A percentile compares a stretch with the other conserved stretches of the same genome.
Conservation (phyloP, 805 yeast genomes). For the Suhomyces sp. region DNA sequence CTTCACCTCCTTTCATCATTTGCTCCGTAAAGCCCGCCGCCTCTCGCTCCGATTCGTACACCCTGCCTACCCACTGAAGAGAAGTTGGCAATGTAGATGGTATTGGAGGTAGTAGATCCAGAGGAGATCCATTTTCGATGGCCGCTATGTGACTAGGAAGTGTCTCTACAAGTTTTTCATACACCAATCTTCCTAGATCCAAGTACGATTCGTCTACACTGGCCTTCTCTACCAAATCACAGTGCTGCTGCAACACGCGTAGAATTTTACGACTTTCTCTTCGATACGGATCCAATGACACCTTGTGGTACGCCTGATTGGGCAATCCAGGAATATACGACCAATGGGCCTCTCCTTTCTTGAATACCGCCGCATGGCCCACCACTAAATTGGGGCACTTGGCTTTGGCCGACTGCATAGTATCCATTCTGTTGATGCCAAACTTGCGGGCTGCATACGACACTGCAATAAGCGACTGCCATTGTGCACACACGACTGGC, state of each 20-base stretch:
- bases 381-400: constrained; percentile 75
- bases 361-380: constrained; percentile 93
- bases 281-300: constrained; percentile 86
- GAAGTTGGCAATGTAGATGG: constrained; percentile 34
- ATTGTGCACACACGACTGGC: constrained; percentile 93
- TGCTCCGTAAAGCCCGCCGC: background rate
- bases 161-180: constrained; percentile 35
- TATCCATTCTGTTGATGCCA: constrained; percentile 80
- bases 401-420: constrained; percentile 59
- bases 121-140: constrained; percentile 10
- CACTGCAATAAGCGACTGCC: constrained; percentile 88
- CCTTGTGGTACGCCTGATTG: constrained; percentile 65
- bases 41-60: background rate
- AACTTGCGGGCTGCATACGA: constrained; percentile 83
- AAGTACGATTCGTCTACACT: constrained; percentile 92
- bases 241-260: constrained; percentile 55
- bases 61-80: constrained; percentile 22
- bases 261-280: constrained; percentile 81
- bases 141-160: constrained; percentile 39
- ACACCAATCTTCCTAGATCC: constrained; percentile 72
- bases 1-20: background rate
- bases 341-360: constrained; percentile 84
- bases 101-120: constrained; percentile 43
- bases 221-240: constrained; percentile 82
- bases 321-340: constrained; percentile 63